Base-by-base conservation (phyloP, 768 basidiomycete genomes). In the Hygrocybe punicea region DNA sequence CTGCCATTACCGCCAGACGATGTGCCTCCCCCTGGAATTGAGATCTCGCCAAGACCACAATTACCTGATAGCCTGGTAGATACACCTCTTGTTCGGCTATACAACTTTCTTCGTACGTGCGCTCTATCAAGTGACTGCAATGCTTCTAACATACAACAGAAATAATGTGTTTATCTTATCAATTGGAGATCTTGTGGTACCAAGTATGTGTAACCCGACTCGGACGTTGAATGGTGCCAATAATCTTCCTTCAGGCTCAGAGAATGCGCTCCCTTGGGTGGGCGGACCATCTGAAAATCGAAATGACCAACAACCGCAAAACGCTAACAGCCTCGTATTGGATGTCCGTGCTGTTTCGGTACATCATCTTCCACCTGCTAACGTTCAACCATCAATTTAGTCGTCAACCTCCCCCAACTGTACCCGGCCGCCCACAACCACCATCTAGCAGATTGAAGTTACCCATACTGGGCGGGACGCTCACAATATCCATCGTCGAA, bases 81-180 rank as follows among this genome's bases (percentile, higher is more conserved):
- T 65, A 80, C 91, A 24, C 94, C 95, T 10, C 80, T 98, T 3
- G 82, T 93, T 7, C 83, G 95, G 40, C 66, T 93, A 6, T 94
- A 82, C 72, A 96, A 95, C 63, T 91, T 96, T 62, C 77, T 98
- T 35, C 93, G 94, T 96, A 69, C 65, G 92, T 64, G 48, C 14
- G 51, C 36, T 58, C 33, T 40, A 33, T 14, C 39, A 45, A 8
- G 14, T 40, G 19, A 21, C 24, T 14, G 19, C 44, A 33, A 23
- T 29, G n/a, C 36, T 49, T 14, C 25, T 23, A 36, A 46, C 40
- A 23, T 48, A 24, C 24, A 14, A 6, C 60, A 95, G 93, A 94
- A 68, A 88, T 91, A 78, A 90, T 94, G 83, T 91, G 92, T 1
- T 71, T 97, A 57, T 87, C 91, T 2, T 97, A 97, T 71, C 94